phyloP scores from a whole-genome alignment of 768 basidiomycete species.

The Termitomyces sp. region DNA sequence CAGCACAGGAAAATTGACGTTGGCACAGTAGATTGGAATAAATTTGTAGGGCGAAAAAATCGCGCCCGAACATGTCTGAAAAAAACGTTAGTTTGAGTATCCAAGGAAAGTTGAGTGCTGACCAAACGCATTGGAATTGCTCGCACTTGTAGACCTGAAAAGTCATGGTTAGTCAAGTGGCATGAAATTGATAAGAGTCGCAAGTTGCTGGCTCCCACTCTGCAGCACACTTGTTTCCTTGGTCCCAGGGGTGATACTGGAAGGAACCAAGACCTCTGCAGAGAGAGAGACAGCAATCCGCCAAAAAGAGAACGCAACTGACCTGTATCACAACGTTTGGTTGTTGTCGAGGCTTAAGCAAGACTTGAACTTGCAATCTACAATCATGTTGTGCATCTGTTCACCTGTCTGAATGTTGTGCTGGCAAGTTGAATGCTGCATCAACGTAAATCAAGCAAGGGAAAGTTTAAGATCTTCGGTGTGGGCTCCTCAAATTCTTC shows the following conservation, averaged over 20 bases:
- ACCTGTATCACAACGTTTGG: no score
- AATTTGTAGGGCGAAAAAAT: background rate
- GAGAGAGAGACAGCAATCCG: background rate
- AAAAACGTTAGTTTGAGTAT: background rate
- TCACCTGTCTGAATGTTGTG: no score
- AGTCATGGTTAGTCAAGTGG: no score
- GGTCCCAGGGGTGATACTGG: no score
- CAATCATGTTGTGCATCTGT: no score
- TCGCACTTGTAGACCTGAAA: background rate
- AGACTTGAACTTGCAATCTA: no score
- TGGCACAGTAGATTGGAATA: background rate
- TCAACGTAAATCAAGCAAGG: background rate
- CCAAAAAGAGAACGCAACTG: background rate
- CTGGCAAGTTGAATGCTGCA: background rate
- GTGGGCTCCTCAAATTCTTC: background rate
- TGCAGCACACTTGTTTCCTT: no score
- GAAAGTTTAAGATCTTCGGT: background rate
- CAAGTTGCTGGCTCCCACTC: no score
- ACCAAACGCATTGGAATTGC: background rate
- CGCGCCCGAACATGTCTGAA: background rate
- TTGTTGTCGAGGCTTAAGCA: no score
- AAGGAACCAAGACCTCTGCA: background rate
- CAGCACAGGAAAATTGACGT: background rate
- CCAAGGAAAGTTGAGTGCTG: background rate
- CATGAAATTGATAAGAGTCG: no score